Base-by-base conservation (phyloP, 2,329 filamentous ascomycete genomes). In the Apiospora malaysiana region DNA sequence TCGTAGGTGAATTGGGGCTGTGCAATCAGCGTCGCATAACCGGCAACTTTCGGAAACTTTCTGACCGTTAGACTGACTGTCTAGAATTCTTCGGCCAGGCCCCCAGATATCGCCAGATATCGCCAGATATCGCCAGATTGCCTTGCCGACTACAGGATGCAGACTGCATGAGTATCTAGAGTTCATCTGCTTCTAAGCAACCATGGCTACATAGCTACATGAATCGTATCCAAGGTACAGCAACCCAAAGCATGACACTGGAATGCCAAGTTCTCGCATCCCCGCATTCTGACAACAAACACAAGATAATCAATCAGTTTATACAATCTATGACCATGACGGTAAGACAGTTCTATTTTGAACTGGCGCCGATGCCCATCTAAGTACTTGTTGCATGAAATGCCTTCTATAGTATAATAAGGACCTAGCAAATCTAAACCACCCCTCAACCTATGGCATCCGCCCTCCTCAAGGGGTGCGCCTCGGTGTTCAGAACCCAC, bases 401-500 rank as follows among this genome's bases (percentile, higher is more conserved):
- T n/a, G n/a, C n/a, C n/a, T 51, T 32, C 32, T 32, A 32, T 32
- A 32, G 7, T 21, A 25, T 51, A 51, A 4, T 3, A 25, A 21
- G 18, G 21, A 59, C 27, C 9, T 32, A n/a, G 27, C 32, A 12
- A 9, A 14, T 40, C 32, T 63, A 40, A 9, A 37, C 18, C 5
- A 40, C 21, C 10, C 4, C 3, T 63, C 32, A 63, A 32, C 27
- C 25, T 25, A 47, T 37, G 32, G 67, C 67, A 16, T 68, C 67
- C n/a, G 45, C 67, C 16, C 72, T 66, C 47, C 67, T 66, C 6
- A 73, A 59, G 7, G 72, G 72, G 45, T 73, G 72, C 47, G 70
- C 72, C 66, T 73, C 72, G 16, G 72, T 73, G 25, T 73, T 73
- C 21, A 73, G 69, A 6, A 72, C 72, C 42, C 43, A 73, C 32